Evolutionary conservation across 345 rosid species (phyloP), one percentile per base, ranked within the genome.

Genomic region (Salix dunnii): DNA sequence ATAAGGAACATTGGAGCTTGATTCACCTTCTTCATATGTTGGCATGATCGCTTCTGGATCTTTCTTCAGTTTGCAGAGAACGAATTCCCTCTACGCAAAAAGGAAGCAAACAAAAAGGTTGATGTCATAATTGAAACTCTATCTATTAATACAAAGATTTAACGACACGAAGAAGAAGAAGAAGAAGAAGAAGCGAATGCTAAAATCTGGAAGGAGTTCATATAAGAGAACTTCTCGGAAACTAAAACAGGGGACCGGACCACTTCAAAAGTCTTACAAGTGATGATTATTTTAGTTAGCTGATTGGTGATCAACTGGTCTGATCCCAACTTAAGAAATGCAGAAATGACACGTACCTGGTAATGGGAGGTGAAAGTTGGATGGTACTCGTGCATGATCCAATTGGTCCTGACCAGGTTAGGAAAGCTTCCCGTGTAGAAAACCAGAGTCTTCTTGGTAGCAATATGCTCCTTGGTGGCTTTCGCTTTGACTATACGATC

Each of bases 361-460:
- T 6, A 53, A 23, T 14, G 25, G 23, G 66, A 33, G 80, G 51
- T 65, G 36, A 61, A 53, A 25, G 6, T 25, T 16, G 67, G 67
- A 31, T 13, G 16, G 33, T 79, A 79, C n/a, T 79, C 74, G 18
- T 74, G 77, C 14, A 74, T 74, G 33, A 79, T 4, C 82, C 82
- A 79, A 7, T 18, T 60, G 10, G 82, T 79, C 33, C 20, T 68
- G 10, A 18, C 61, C 1, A 49, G 73, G 0, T 35, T 67, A 25
- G 49, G 11, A 60, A 13, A 14, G 48, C 68, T 40, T 6, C 61
- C 67, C 36, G 25, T 16, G 40, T 79, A 13, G 35, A 68, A 79
- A 25, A 79, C 82, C 53, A 79, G 25, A 17, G 35, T 79, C 74
- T 20, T 79, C 62, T 61, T 79, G 3, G 25, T 7, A 27, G 31